phyloP scores from a whole-genome alignment of 306 rosid species.

The Prunus davidiana region DNA sequence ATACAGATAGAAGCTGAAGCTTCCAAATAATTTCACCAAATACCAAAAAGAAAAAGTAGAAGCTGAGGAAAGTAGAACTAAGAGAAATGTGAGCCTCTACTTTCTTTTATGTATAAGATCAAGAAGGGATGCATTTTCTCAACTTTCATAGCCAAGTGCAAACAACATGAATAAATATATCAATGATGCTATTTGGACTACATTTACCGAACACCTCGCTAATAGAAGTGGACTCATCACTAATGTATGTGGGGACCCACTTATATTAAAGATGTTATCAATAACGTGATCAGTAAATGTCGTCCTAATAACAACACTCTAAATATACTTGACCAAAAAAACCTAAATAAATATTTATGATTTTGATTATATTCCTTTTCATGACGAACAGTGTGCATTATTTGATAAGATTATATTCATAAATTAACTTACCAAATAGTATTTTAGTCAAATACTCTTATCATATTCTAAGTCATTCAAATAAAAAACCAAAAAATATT shows the following conservation, averaged over 20 bases:
- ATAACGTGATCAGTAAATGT: accelerated
- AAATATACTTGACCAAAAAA: not conserved
- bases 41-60: not conserved
- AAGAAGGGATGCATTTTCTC: too few species aligned
- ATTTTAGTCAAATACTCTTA: too few species aligned
- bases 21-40: not conserved
- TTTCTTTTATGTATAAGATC: too few species aligned
- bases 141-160: not conserved
- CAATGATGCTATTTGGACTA: too few species aligned
- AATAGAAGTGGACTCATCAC: too few species aligned
- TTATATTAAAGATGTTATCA: too few species aligned
- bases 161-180: not conserved
- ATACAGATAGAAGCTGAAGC: not conserved
- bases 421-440: not conserved
- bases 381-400: not conserved
- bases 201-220: too few species aligned
- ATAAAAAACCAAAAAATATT: too few species aligned
- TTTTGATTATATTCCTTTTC: not conserved
- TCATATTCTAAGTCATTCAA: not conserved
- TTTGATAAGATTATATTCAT: not conserved
- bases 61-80: not conserved
- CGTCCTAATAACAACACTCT: too few species aligned
- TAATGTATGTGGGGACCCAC: accelerated
- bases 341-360: not conserved
- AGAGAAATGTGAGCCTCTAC: not conserved